Percentiles rank a stretch among this genome's conserved stretches.
These are phyloP conservation scores for Citrus sinensis DNA, from an alignment of 345 rosid genomes.

Conservation along the genomic window DVS_A1.0 CM039162.1:22739501-22740000, in stretches of 20 bases:
- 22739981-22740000: slow-evolving; percentile 94
- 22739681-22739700: background rate
- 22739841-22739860: background rate
- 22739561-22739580: background rate
- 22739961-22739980: slow-evolving; percentile 94
- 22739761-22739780: background rate
- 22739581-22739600: background rate
- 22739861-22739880: background rate
- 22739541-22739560: background rate
- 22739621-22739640: background rate
- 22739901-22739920: slow-evolving; percentile 81
- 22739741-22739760: background rate
- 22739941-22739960: slow-evolving; percentile 93
- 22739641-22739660: background rate
- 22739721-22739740: background rate
- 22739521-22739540: background rate
- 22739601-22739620: background rate
- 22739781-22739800: background rate
- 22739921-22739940: slow-evolving; percentile 89
- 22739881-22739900: slow-evolving; percentile 43
- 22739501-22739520: background rate
- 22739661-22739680: background rate
- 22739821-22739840: background rate
- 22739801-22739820: background rate
- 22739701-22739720: background rate